Evolutionary conservation across 108 stramenopile genomes (phyloP), one percentile per base, ranked within the genome.

Genomic region (Phaeodactylum tricornutum): DNA sequence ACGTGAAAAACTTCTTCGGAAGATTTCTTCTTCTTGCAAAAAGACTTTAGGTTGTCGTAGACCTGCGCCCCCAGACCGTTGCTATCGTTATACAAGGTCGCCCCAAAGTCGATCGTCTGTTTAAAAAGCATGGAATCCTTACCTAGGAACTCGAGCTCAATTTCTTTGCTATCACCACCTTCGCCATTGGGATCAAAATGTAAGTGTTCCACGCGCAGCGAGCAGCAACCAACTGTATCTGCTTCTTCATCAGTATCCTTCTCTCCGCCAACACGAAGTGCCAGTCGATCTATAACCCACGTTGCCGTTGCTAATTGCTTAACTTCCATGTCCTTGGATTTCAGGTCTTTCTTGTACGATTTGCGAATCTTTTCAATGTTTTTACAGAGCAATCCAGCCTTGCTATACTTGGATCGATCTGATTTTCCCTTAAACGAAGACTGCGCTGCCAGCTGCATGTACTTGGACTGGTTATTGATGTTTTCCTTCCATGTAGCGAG

Each of bases 111-210:
- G 56, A 99, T 97, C 2, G 95, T 96, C 68, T 99, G 96, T 82
- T 96, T 97, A 83, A 90, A 98, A 41, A 96, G 89, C 96, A 99
- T 99, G 23, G 93, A 95, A 67, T 99, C 99, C 64, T 99, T 99
- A 72, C 99, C 99, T 36, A 98, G 64, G 66, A 99, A 99, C 71
- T 99, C 98, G n/a, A 99, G 72, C 50, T 98, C 96, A 37, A 99
- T 87, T 59, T 94, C 93, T 33, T 80, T 68, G 50, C 72, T 75
- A 42, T 88, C 81, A 6, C 66, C 80, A 3, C 81, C 91, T 36
- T 77, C 71, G 24, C 72, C 71, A 50, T 81, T 87, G 12, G 83
- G 87, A 56, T 92, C 81, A 64, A 99, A 96, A n/a, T 85, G 84
- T 43, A 99, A 59, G 61, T 99, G 99, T 62, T 99, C 99, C 12